Conservation (phyloP, 305 asterid species). For the Plantago rigida region DNA sequence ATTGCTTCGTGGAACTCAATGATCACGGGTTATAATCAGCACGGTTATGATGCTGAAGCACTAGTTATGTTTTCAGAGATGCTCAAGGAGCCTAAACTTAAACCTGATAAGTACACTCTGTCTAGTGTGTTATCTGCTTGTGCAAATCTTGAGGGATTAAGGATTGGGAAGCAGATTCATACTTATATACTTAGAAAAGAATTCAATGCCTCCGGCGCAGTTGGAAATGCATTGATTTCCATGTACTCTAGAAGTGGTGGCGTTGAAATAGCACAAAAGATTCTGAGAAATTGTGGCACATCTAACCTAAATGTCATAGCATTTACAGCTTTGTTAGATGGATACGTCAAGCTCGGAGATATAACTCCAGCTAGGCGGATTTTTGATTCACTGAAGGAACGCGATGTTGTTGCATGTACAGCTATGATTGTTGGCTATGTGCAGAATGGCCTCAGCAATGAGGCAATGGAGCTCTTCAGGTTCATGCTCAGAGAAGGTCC, state of each 20-base stretch:
- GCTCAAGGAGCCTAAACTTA: constrained; percentile 41
- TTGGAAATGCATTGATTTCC: constrained; percentile 57
- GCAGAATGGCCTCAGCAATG: constrained; percentile 50
- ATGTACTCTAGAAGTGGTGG: constrained; percentile 75
- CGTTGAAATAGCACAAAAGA: constrained; percentile 45
- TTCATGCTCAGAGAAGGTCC: constrained; percentile 56
- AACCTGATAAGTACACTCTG: constrained; percentile 63
- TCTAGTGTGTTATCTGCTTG: constrained; percentile 73
- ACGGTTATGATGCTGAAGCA: constrained; percentile 47
- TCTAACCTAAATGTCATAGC: constrained; percentile 48
- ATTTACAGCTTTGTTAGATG: constrained; percentile 69
- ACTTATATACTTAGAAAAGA: constrained; percentile 45
- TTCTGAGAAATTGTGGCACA: constrained; percentile 35
- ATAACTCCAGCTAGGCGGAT: constrained; percentile 62
- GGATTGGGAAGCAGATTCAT: constrained; percentile 64
- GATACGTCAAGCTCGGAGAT: constrained; percentile 71
- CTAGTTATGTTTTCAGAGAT: constrained; percentile 45
- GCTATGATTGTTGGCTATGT: constrained; percentile 79
- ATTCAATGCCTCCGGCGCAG: constrained; percentile 44
- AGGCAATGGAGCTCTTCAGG: constrained; percentile 58
- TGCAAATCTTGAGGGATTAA: constrained; percentile 45
- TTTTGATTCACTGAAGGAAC: constrained; percentile 50
- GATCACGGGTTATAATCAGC: constrained; percentile 70
- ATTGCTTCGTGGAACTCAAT: constrained; percentile 72
- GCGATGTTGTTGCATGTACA: constrained; percentile 83